phyloP scores from a whole-genome alignment of 177 flowering plant genomes.

The Vitis hybrid region DNA sequence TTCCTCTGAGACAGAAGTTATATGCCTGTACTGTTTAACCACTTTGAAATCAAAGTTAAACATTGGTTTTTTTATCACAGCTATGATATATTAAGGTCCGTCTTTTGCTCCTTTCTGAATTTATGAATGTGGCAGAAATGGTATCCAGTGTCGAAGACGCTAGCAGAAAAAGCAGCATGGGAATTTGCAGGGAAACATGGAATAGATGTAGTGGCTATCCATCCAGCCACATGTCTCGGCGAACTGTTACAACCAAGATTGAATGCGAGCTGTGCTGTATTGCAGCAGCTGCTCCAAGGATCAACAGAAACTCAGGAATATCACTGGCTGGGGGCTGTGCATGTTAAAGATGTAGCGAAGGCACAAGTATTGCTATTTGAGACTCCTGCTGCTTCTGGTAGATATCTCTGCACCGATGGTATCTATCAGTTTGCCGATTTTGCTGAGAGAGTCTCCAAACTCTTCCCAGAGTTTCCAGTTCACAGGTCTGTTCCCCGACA shows the following conservation, averaged over 20 bases:
- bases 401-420: conserved; percentile 87
- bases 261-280: conserved; percentile 80
- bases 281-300: conserved; percentile 61
- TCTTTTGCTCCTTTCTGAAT: not conserved
- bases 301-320: conserved; percentile 68
- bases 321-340: conserved; percentile 81
- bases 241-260: conserved; percentile 58
- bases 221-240: conserved; percentile 77
- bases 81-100: not conserved
- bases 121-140: conserved; percentile 44
- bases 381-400: conserved; percentile 58
- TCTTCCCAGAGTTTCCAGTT: conserved; percentile 71
- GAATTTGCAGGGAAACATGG: conserved; percentile 53
- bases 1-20: too few species aligned
- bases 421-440: conserved; percentile 71
- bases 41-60: too few species aligned
- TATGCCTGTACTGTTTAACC: too few species aligned
- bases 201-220: conserved; percentile 62
- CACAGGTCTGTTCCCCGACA: conserved; percentile 53
- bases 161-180: conserved; percentile 86
- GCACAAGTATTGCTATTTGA: conserved; percentile 63
- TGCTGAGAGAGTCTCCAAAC: conserved; percentile 52
- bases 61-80: too few species aligned
- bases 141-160: conserved; percentile 82
- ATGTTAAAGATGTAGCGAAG: conserved; percentile 71